Evolutionary conservation across 208 protist species (phyloP), one percentile per base, ranked within the genome.

Genomic region (Leishmania guyanensis): DNA sequence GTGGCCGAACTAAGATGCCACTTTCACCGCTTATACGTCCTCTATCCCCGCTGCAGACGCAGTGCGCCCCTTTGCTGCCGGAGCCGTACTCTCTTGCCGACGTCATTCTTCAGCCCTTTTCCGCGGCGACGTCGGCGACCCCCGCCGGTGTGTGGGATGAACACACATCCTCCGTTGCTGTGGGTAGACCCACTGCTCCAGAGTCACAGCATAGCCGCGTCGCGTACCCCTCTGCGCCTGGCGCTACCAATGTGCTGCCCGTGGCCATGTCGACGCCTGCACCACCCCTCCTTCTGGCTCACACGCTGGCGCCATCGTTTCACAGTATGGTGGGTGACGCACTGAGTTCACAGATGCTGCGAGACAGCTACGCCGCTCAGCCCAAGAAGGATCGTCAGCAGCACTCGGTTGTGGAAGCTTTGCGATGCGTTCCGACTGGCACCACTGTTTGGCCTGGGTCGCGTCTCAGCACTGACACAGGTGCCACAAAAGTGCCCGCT

Each of bases 41-140:
- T 17, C 72, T 86, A 12, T 86, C 82, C 46, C 82, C 82, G 26
- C 74, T 86, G 58, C 82, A 86, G 78, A 86, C 82, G 53, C 82
- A 82, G 29, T 64, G 78, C 22, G 82, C 82, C 12, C 82, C 82
- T 14, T 46, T 51, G 26, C 54, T 86, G 54, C 82, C 82, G 2
- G 78, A 62, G 53, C 77, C 82, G 26, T 86, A 72, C 65, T 70
- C 50, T 33, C 48, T 82, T 5, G n/a, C 72, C 5, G 78, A 78
- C 33, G 73, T 53, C 17, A 8, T 78, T 17, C 16, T 79, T 3
- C 43, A 33, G n/a, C 50, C 46, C 36, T 26, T 60, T 62, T 51
- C 73, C 1, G 53, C 22, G 6, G 54, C 16, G n/a, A 5, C 56
- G 51, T 77, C 39, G 73, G 8, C 26, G 51, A n/a, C 10, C 9